Base-by-base conservation (phyloP, 768 basidiomycete genomes). In the Naganishia randhawae region DNA sequence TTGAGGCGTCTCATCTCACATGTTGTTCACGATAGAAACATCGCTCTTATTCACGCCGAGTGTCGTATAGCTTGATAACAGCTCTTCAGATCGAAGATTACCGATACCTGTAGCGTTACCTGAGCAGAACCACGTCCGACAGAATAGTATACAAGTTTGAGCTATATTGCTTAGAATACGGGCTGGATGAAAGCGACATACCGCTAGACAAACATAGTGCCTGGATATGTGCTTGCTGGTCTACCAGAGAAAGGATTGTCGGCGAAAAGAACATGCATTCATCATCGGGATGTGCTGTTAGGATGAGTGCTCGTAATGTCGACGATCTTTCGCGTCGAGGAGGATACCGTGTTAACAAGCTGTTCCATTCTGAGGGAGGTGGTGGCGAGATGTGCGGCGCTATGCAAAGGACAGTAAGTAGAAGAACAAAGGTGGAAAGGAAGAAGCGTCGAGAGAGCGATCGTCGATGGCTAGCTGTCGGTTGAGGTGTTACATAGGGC, bases 201-300 rank as follows among this genome's bases (percentile, higher is more conserved):
- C 81, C 92, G 25, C 80, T 82, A 6, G 91, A 92, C 64, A 97
- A 75, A 68, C 90, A 92, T 19, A 94, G 75, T 0, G 85, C 89
- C 71, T 82, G 85, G 0, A 89, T 75, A 25, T 84, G 80, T 66
- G 71, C 74, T 16, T 76, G 72, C 22, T 76, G 71, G 1, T 69
- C 69, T 22, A 69, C 69, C 35, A 93, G 82, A 2, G 84, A 83
- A 35, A 88, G 80, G 16, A 95, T 78, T 0, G 91, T 92, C 0
- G 93, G 93, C 3, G 87, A 87, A 77, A 97, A 97, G 83, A 97
- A 97, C 84, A 94, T 85, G 77, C 87, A 87, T 81, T 96, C 93
- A 77, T 97, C 93, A 76, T 96, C 93, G 2, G 93, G 93, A 76
- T 97, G 93, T 31, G 93, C 92, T 0, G 93, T 95, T 51, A 97